Evolutionary conservation across 208 protist genomes (phyloP).

Genomic region (Crithidia sp.): DNA sequence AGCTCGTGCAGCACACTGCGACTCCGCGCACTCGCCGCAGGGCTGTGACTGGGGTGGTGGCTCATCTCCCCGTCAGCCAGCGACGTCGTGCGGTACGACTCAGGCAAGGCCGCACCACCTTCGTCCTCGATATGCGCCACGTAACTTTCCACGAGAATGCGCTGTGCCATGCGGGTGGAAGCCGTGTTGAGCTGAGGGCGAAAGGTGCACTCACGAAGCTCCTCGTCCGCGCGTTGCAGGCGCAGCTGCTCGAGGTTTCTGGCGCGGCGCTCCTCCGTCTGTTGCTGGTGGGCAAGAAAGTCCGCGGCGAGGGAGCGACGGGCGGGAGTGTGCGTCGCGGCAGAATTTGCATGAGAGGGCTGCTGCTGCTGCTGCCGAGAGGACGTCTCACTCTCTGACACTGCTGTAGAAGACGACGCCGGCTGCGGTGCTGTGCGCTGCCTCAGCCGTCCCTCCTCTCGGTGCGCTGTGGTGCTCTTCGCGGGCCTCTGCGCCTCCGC

Average conservation of each 20-base stretch:
- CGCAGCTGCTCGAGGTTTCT: constrained; percentile 34
- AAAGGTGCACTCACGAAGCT: constrained; percentile 57
- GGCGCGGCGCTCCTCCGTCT: constrained; percentile 26
- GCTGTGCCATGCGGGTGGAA: constrained; percentile 29
- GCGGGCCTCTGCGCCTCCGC: neutral
- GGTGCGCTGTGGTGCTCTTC: neutral
- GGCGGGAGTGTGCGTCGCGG: neutral
- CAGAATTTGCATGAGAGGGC: neutral
- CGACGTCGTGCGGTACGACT: no score
- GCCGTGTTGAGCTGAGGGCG: constrained; percentile 31
- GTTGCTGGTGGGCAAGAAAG: constrained; percentile 45
- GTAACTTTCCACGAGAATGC: constrained; percentile 14
- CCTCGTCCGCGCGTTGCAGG: constrained; percentile 25
- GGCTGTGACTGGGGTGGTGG: constrained; percentile 5
- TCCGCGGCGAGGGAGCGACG: neutral
- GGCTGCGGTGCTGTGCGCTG: neutral
- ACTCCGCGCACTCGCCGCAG: constrained; percentile 6
- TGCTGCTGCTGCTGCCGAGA: neutral
- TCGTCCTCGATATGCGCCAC: neutral
- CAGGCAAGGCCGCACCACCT: no score
- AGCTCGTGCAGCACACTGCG: constrained; percentile 21
- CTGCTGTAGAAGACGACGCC: neutral
- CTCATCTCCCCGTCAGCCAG: neutral
- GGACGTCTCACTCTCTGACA: neutral
- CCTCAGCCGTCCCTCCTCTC: no score